These are phyloP conservation scores for Auricularia auricula-judae DNA, from an alignment of 768 basidiomycete genomes.

Conservation along the genomic window DNA sequence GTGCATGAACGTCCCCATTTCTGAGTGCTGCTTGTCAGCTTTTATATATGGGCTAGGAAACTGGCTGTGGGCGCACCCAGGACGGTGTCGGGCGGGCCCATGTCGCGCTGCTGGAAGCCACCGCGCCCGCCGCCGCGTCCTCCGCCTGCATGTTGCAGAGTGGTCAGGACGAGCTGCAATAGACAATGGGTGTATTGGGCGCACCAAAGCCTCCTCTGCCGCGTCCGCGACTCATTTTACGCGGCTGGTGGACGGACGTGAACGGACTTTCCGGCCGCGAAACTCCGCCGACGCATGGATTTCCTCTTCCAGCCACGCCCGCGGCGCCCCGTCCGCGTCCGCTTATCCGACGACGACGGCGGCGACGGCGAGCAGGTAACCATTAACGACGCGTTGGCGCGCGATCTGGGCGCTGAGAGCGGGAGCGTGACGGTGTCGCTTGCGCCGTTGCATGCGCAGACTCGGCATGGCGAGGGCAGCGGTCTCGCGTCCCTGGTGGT, in stretches of 20 bases:
- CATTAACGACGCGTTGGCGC: not conserved
- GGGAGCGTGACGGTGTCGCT: not conserved
- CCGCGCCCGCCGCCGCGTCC: conserved; percentile 32
- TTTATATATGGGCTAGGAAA: not conserved
- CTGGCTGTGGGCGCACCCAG: conserved; percentile 35
- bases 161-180: no score
- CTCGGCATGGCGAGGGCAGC: not conserved
- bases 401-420: not conserved
- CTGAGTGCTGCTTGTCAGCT: conserved; percentile 26
- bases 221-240: not conserved
- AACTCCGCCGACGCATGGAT: not conserved
- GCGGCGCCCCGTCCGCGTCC: not conserved
- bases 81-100: conserved; percentile 71
- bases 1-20: conserved; percentile 87
- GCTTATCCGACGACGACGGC: not conserved
- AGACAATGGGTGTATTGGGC: not conserved
- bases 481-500: not conserved
- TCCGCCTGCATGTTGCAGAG: not conserved
- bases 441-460: not conserved
- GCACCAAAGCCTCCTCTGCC: not conserved
- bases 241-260: not conserved
- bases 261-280: not conserved
- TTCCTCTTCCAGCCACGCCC: not conserved
- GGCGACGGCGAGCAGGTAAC: not conserved
- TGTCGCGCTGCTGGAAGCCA: conserved; percentile 59